Base-by-base conservation (phyloP, 2,329 filamentous ascomycete genomes). In the Venturia carpophila region DNA sequence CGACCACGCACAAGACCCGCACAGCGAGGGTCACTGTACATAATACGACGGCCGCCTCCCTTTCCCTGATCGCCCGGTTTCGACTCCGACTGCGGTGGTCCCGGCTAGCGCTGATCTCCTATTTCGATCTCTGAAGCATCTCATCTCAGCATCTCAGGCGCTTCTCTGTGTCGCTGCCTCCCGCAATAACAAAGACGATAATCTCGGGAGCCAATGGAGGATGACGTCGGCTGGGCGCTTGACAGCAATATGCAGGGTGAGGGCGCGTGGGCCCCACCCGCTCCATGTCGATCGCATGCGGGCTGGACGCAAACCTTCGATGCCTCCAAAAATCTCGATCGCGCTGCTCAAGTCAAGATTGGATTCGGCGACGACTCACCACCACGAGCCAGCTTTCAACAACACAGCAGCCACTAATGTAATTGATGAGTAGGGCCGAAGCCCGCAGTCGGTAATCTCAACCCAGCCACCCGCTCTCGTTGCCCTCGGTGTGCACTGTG, bases 311-410 rank as follows among this genome's bases (percentile, higher is more conserved):
- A 37, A 34, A n/a, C 52, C 19, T 15, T 58, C 52, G 52, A 58
- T 58, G 3, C 30, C 52, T 5, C 52, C 52, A 34, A 37, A 41
- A 58, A 58, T 58, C 52, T 58, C 52, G 52, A 58, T 58, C 52
- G 6, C 30, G 27, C 47, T 9, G 3, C 24, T 24, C 27, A 21
- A 58, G 52, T 58, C 52, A 37, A 58, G 52, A n/a, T 34, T 52
- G 30, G 37, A 58, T 19, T 2, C 52, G 27, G 52, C 52, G 52
- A 58, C 30, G 30, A 52, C 47, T 27, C 47, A 34, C 27, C 27
- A 47, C 52, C 52, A 58, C 52, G 52, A 58, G 52, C 52, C 47
- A 52, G 10, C 24, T 27, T 52, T 5, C 17, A 15, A 15, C 47
- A 58, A 7, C 30, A n/a, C 52, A 15, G 30, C 52, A n/a, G 27